Conservation (phyloP, 2,329 filamentous ascomycete genomes). For the Aspergillus sp. region DNA sequence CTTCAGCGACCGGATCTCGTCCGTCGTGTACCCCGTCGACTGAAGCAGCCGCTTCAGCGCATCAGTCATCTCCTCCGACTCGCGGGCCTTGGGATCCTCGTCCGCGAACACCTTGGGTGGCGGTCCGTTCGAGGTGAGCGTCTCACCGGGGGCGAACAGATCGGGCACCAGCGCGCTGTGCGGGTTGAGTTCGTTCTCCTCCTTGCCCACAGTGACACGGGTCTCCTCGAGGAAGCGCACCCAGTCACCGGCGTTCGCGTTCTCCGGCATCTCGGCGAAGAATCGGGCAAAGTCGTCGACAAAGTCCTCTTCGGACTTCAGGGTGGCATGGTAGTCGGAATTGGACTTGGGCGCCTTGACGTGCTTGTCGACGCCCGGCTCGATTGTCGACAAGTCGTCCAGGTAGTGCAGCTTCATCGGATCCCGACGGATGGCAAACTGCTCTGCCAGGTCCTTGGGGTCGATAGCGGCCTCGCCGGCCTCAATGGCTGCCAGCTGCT, state of each 20-base stretch:
- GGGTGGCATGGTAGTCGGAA: slow-evolving; percentile 56
- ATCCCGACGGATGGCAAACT: slow-evolving; percentile 70
- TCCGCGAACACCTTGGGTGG: slow-evolving; percentile 19
- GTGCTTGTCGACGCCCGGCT: slow-evolving; percentile 74
- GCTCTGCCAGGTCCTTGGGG: slow-evolving; percentile 68
- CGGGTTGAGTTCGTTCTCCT: slow-evolving; percentile 48
- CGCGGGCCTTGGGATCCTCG: slow-evolving; percentile 2
- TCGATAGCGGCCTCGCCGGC: slow-evolving; percentile 76
- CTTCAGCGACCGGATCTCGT: slow-evolving; percentile 53
- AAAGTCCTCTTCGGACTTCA: slow-evolving; percentile 63
- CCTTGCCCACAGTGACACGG: slow-evolving; percentile 50
- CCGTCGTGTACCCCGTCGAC: slow-evolving; percentile 53
- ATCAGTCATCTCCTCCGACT: slow-evolving; percentile 33
- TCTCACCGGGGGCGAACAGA: slow-evolving; percentile 46
- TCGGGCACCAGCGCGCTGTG: slow-evolving; percentile 51
- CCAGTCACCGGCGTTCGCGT: slow-evolving; percentile 46
- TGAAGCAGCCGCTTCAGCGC: slow-evolving; percentile 52
- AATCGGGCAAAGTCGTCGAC: slow-evolving; percentile 54
- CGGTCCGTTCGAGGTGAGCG: slow-evolving; percentile 26
- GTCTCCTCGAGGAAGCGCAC: slow-evolving; percentile 45
- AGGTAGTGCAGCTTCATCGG: slow-evolving; percentile 71
- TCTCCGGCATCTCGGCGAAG: slow-evolving; percentile 48
- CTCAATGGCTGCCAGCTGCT: slow-evolving; percentile 78
- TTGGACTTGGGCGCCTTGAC: slow-evolving; percentile 49
- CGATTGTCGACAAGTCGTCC: slow-evolving; percentile 76